Evolutionary conservation across 2,329 filamentous ascomycete species (phyloP), one percentile per base, ranked within the genome.

Genomic region (Thelonectria blattea): DNA sequence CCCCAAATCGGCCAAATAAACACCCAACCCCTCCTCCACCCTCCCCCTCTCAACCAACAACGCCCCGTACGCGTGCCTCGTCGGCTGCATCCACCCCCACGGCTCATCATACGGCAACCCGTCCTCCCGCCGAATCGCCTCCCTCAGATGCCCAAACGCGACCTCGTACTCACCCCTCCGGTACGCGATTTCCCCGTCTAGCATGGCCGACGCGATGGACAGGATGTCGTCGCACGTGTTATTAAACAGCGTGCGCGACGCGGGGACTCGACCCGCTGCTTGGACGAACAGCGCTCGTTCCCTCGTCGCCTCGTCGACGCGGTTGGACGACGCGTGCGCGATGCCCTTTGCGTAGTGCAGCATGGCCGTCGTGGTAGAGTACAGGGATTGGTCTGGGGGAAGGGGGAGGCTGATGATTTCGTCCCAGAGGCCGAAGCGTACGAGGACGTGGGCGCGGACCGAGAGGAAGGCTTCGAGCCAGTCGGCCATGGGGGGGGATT

Each of bases 71-170:
- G 89, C 89, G 73, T 92, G 90, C 3, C 89, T 80, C 0, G 86
- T 84, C 0, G 90, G 89, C 70, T 91, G 88, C 89, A 92, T 91
- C 89, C 89, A 92, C 0, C 87, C 88, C 89, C 89, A 92, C 0
- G 90, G 90, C 72, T 92, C 90, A 51, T 89, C 87, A 64, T 91
- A 92, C 0, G 85, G 86, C 15, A 92, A 79, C 0, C 72, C 74
- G 68, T 90, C 88, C 62, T 91, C 88, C 3, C 84, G 78, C 1
- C 75, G 70, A 18, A 90, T 85, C 0, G 88, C 82, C 10, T 76
- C 76, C 6, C 82, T 80, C 6, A 92, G 77, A 57, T 85, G 80
- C 5, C 74, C 68, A 67, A 90, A 91, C 0, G 89, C 90, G 0
- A 71, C 50, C 0, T 85, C 81, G 56, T 83, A 81, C 57, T 88